Conservation (phyloP, 768 basidiomycete genomes). For the Rhizopogon vinicolor region DNA sequence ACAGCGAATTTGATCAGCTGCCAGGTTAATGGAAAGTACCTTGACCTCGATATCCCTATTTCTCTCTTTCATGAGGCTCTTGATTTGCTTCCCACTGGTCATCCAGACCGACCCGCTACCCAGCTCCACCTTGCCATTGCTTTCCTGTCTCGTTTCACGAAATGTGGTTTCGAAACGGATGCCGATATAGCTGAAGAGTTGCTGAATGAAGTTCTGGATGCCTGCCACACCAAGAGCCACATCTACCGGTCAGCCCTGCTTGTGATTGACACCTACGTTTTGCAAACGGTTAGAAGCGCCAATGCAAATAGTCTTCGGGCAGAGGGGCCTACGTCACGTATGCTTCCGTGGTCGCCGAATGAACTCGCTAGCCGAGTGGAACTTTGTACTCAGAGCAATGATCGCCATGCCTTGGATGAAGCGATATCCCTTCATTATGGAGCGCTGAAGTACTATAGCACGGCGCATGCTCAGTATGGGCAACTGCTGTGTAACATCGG, state of each 20-base stretch:
- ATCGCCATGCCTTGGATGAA: too few relatives aligned
- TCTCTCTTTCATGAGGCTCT: slow-evolving; percentile 5
- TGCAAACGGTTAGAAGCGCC: too few relatives aligned
- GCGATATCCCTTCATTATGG: too few relatives aligned
- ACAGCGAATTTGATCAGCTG: background rate
- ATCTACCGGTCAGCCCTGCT: background rate
- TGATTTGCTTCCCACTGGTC: background rate
- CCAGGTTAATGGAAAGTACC: background rate
- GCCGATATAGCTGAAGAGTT: background rate
- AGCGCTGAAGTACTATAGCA: too few relatives aligned
- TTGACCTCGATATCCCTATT: background rate
- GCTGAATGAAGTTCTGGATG: background rate
- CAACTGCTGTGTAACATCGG: too few relatives aligned
- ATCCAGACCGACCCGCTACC: slow-evolving; percentile 3
- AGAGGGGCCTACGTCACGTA: too few relatives aligned
- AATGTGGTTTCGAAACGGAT: background rate
- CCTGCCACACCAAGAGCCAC: background rate
- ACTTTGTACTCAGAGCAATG: too few relatives aligned
- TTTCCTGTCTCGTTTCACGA: slow-evolving; percentile 1
- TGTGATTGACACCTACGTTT: too few relatives aligned
- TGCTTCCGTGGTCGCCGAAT: too few relatives aligned
- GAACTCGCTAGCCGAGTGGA: too few relatives aligned
- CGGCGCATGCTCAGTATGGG: too few relatives aligned
- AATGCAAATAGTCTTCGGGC: too few relatives aligned
- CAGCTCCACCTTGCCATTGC: slow-evolving; percentile 3